Base-by-base conservation (phyloP, 495 filamentous ascomycete species). In the Terfezia claveryi region DNA sequence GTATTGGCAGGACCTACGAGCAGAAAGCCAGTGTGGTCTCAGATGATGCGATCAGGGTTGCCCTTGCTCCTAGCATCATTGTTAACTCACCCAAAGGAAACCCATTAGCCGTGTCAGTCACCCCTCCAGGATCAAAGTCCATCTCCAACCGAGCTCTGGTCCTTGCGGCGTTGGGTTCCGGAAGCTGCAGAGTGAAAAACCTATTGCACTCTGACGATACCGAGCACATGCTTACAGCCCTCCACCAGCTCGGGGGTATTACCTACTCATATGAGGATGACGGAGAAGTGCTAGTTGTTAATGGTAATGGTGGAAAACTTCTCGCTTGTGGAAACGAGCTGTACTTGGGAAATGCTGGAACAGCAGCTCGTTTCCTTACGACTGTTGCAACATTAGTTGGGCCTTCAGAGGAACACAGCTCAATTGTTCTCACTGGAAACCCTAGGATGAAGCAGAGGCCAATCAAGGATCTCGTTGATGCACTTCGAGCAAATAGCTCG, bases 341-440 rank as follows among this genome's bases (percentile, higher is more conserved):
- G 37, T 96, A 99, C 65, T 76, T 99, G 38, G 91, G 92, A 53
- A 99, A 99, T 66, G 91, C 91, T 16, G 91, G 91, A 51, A 99
- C 91, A 2, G 92, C 91, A 2, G 91, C 92, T 38, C 76, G 91
- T 62, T 99, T 99, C 73, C 73, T 99, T 51, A 95, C 91, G 8
- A 88, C 85, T 1, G 87, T 95, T 38, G 85, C 87, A 9, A 81
- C 87, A 37, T 77, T 99, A 27, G 89, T 87, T 55, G 73, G 77
- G 16, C 74, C 81, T 1, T 74, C 74, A 44, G 71, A 65, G 2
- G 63, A 66, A 5, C 74, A 78, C 12, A 71, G 76, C 27, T 79
- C 75, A 4, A 91, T 85, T 14, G 71, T 94, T 54, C 71, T 99
- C 41, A 99, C 91, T 3, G 91, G 91, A 55, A 99, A 99, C 67